Base-by-base conservation (phyloP, 805 yeast genomes). In the Candida glaebosa region DNA sequence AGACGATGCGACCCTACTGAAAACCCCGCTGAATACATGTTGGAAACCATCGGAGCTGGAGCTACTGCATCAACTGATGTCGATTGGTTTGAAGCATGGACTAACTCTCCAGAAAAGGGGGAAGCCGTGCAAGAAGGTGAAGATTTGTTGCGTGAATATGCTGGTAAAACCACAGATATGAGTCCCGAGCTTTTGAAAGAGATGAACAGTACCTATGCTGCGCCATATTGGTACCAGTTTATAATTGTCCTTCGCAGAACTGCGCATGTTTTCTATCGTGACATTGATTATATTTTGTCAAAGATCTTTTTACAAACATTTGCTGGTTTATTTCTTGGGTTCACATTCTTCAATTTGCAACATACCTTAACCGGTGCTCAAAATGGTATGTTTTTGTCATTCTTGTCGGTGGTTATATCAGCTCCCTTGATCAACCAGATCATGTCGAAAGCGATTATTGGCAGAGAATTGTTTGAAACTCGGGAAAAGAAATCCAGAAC, bases 41-140 rank as follows among this genome's bases (percentile, higher is more conserved):
- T 88, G 63, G 84, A 84, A 47, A 85, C 82, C 48, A 84, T 83
- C 53, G 89, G 90, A 54, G 89, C 89, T 40, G 88, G 87, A 56
- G 88, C 91, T 2, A 82, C 87, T 20, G 82, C 87, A 3, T 54
- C 65, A 40, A 76, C 74, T 14, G 54, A 61, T 22, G 74, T 72
- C 38, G 82, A 85, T 58, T 85, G 86, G 82, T 67, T 69, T 57
- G 77, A 80, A 8, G 67, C 76, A 9, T 85, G 93, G 93, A 48
- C 47, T 5, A 61, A 58, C 12, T 49, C 59, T 15, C 42, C 44
- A 8, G 55, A 48, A 34, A 45, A 45, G 43, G 35, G 34, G 28
- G 50, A 18, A 2, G 38, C 51, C 10, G 41, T 18, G 9, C 15
- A 19, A 12, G 39, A 31, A n/a, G 52, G 38, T 15, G 26, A 34